Conservation (phyloP, 2,329 filamentous ascomycete genomes). For the Gyromitra esculenta region DNA sequence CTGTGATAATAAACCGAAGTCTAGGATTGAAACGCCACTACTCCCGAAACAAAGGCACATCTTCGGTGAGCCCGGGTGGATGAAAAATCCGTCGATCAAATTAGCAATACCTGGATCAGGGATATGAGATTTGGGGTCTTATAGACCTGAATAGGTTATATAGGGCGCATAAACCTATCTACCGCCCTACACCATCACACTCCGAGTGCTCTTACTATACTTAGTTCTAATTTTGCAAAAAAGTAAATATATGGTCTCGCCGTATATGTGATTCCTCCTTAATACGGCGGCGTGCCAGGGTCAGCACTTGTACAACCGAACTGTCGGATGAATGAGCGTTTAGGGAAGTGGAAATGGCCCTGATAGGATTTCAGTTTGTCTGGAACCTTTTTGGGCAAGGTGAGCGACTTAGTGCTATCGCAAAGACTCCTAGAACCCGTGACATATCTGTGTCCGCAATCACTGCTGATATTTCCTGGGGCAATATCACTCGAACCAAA, state of each 20-base stretch:
- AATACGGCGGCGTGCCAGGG: background rate
- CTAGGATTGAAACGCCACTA: background rate
- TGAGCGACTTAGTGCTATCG: background rate
- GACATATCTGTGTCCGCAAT: background rate
- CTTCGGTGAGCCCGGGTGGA: background rate
- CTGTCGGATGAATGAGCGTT: background rate
- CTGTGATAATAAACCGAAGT: background rate
- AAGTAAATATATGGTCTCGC: background rate
- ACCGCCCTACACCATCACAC: background rate
- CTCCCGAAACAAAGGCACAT: background rate
- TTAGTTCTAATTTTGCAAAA: background rate
- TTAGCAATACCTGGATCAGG: background rate
- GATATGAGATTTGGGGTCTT: background rate
- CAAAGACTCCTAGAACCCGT: background rate
- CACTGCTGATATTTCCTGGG: background rate
- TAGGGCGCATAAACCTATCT: background rate
- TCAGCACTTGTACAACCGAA: background rate
- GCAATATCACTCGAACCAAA: background rate
- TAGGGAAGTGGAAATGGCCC: background rate
- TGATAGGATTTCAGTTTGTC: background rate
- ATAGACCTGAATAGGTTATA: background rate
- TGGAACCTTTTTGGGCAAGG: background rate
- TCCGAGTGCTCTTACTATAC: background rate
- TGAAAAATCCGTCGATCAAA: conserved; percentile 1
- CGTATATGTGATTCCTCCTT: background rate